Evolutionary conservation across 2,329 filamentous ascomycete species (phyloP).

Genomic region (Fusarium domesticum): DNA sequence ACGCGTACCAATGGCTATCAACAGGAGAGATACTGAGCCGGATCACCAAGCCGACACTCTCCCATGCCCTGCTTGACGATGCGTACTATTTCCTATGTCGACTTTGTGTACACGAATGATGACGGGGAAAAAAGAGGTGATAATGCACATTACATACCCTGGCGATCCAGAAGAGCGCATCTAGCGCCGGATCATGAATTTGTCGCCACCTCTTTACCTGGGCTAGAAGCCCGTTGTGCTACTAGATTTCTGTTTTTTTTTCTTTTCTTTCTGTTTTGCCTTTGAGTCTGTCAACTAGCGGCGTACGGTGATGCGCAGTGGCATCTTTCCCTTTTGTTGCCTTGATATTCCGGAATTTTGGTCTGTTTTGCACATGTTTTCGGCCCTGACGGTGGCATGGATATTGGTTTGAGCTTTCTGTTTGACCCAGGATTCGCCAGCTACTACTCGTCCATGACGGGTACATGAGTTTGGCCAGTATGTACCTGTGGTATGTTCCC

Average conservation of each 20-base stretch:
- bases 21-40: conserved; percentile 35
- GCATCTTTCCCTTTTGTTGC: neutral
- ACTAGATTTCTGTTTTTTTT: conserved; percentile 23
- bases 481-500: conserved; percentile 1
- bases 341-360: neutral
- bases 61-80: conserved; percentile 1
- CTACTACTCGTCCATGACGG: neutral
- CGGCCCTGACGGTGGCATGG: neutral
- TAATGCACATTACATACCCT: conserved; percentile 17
- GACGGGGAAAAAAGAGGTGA: conserved; percentile 23
- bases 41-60: neutral
- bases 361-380: neutral
- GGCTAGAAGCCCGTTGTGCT: conserved; percentile 14
- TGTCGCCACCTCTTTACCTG: conserved; percentile 7
- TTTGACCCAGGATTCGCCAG: neutral
- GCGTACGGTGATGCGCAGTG: conserved; percentile 17
- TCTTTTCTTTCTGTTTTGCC: conserved; percentile 14
- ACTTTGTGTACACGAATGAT: conserved; percentile 29
- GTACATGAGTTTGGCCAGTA: neutral
- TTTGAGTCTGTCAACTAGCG: conserved; percentile 5
- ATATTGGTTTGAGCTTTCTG: neutral
- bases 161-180: conserved; percentile 12
- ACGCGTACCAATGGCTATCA: conserved; percentile 48
- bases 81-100: conserved; percentile 16
- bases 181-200: conserved; percentile 6